A percentile compares a stretch with the other conserved stretches of the same genome.
Evolutionary conservation across 768 basidiomycete species (phyloP).

Genomic region (Trametopsis cervina): DNA sequence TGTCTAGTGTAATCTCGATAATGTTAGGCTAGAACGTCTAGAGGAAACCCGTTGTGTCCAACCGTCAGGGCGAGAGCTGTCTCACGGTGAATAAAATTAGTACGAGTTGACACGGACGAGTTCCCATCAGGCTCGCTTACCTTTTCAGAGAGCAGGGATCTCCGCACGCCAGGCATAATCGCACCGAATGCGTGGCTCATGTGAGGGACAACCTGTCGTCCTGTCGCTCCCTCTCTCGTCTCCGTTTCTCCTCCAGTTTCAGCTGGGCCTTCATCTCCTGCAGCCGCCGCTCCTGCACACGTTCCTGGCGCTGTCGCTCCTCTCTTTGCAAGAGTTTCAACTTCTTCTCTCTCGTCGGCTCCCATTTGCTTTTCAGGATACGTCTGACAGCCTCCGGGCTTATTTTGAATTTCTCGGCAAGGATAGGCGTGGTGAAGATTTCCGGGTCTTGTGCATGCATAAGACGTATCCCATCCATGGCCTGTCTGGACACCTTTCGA

Average conservation of each 20-base stretch:
- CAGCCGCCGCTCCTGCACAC: slow-evolving; percentile 3
- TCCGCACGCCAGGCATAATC: neutral
- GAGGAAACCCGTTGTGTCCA: no score
- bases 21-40: neutral
- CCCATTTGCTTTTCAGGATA: slow-evolving; percentile 40
- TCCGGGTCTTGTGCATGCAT: slow-evolving; percentile 38
- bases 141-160: neutral
- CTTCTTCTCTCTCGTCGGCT: slow-evolving; percentile 28
- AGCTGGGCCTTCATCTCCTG: slow-evolving; percentile 8
- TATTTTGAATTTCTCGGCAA: slow-evolving; percentile 42
- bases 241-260: slow-evolving; percentile 1
- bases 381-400: slow-evolving; percentile 45
- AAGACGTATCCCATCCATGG: slow-evolving; percentile 42
- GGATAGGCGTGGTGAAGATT: slow-evolving; percentile 32
- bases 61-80: no score
- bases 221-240: neutral
- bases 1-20: neutral
- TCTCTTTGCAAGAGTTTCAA: slow-evolving; percentile 25
- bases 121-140: no score
- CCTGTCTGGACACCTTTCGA: slow-evolving; percentile 42
- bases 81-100: neutral
- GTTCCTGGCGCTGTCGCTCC: slow-evolving; percentile 11
- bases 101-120: neutral
- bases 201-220: slow-evolving; percentile 2
- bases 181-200: neutral